Evolutionary conservation across 2,329 filamentous ascomycete species (phyloP).

Genomic region (Colletotrichum higginsianum): DNA sequence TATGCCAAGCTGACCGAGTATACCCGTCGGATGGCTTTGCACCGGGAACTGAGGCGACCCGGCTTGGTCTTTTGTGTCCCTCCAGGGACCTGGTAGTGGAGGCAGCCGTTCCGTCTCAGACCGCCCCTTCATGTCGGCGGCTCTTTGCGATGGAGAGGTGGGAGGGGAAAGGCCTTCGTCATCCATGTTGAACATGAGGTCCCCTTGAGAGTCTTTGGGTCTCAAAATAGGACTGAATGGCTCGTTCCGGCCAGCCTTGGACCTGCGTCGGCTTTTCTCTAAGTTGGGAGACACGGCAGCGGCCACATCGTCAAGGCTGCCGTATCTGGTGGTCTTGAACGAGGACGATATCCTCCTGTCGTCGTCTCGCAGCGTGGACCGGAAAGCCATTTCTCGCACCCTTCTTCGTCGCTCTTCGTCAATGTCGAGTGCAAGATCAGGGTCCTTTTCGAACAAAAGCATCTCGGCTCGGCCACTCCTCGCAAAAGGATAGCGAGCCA

Average conservation of each 20-base stretch:
- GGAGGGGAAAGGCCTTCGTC: constrained; percentile 71
- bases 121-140: constrained; percentile 17
- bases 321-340: constrained; percentile 70
- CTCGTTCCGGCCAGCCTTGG: constrained; percentile 65
- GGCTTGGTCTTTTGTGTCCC: constrained; percentile 51
- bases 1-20: neutral
- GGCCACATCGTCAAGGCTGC: constrained; percentile 75
- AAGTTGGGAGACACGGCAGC: constrained; percentile 56
- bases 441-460: constrained; percentile 75
- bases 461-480: constrained; percentile 81
- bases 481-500: constrained; percentile 82
- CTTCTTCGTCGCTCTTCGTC: constrained; percentile 78
- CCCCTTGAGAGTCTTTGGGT: constrained; percentile 77
- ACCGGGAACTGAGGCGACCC: constrained; percentile 23
- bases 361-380: constrained; percentile 73
- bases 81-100: constrained; percentile 55
- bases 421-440: constrained; percentile 74
- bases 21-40: constrained; percentile 14
- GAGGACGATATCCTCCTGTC: constrained; percentile 75
- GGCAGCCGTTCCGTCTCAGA: constrained; percentile 42
- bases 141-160: constrained; percentile 29
- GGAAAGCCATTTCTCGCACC: constrained; percentile 83
- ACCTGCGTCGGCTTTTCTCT: constrained; percentile 63
- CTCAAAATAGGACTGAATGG: constrained; percentile 77
- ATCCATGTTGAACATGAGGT: constrained; percentile 96